These are phyloP conservation scores for Yamadazyma philogaea DNA, from an alignment of 805 yeast genomes.

Conservation along the genomic window DNA sequence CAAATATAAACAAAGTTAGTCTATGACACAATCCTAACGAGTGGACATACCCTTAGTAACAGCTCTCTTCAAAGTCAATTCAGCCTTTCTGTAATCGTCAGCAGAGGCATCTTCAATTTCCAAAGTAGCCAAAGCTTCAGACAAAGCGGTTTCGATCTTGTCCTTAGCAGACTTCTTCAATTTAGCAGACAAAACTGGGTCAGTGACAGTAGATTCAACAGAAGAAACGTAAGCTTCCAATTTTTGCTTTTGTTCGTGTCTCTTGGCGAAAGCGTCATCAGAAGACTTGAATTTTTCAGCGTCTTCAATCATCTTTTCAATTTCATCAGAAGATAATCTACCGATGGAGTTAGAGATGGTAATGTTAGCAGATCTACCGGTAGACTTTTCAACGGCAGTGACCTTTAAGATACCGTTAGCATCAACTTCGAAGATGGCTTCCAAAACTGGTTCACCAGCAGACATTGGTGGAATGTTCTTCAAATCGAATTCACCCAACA, in stretches of 20 bases:
- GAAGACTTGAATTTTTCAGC: constrained; percentile 81
- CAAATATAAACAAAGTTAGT: constrained; percentile 11
- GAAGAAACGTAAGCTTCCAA: constrained; percentile 97
- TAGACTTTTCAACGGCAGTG: constrained; percentile 48
- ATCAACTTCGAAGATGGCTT: constrained; percentile 49
- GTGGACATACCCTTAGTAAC: constrained; percentile 99
- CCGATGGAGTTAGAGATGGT: constrained; percentile 50
- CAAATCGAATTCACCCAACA: constrained; percentile 50
- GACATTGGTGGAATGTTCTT: constrained; percentile 51
- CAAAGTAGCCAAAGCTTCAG: constrained; percentile 97
- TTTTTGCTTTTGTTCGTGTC: constrained; percentile 98
- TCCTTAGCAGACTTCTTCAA: constrained; percentile 96
- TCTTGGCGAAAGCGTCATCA: constrained; percentile 99
- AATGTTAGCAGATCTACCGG: constrained; percentile 49
- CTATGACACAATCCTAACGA: constrained; percentile 59
- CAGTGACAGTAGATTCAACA: constrained; percentile 93
- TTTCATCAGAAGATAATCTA: constrained; percentile 49
- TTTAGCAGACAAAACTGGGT: constrained; percentile 97
- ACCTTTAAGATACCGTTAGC: constrained; percentile 52
- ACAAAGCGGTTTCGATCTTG: constrained; percentile 95
- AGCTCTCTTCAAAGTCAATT: constrained; percentile 97
- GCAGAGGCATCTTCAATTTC: constrained; percentile 95
- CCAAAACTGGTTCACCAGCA: constrained; percentile 51
- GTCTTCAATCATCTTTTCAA: constrained; percentile 47
- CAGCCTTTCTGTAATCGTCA: constrained; percentile 99